A percentile compares a stretch with the other conserved stretches of the same genome.
These are phyloP conservation scores for Teratosphaeria pseudoeucalypti DNA, from an alignment of 2,329 filamentous ascomycete genomes.

Conservation along the genomic window DNA sequence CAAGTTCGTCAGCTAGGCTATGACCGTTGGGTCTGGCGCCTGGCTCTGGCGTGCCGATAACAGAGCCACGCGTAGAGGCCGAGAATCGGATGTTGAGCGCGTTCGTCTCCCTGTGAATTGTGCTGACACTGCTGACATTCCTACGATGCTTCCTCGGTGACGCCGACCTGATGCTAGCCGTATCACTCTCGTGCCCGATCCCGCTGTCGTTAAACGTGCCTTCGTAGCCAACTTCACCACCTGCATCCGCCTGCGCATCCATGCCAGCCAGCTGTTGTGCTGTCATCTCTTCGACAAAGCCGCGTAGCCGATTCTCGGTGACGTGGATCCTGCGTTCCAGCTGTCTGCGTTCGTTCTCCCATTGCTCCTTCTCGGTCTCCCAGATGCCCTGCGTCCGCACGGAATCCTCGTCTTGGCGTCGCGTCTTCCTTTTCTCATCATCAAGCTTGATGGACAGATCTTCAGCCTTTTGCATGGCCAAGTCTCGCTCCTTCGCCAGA, in stretches of 20 bases:
- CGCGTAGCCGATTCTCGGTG: conserved; percentile 76
- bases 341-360: conserved; percentile 73
- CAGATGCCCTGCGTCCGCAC: conserved; percentile 69
- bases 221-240: conserved; percentile 40
- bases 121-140: conserved; percentile 26
- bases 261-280: conserved; percentile 47
- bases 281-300: conserved; percentile 77
- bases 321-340: conserved; percentile 79
- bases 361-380: conserved; percentile 72
- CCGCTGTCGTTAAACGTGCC: conserved; percentile 51
- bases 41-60: conserved; percentile 28
- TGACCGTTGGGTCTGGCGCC: conserved; percentile 56
- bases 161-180: conserved; percentile 53
- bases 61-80: conserved; percentile 11
- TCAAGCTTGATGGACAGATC: conserved; percentile 75
- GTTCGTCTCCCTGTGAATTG: conserved; percentile 3
- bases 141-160: conserved; percentile 19
- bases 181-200: conserved; percentile 50
- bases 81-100: conserved; percentile 12
- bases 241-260: conserved; percentile 19
- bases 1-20: conserved; percentile 83
- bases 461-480: conserved; percentile 55
- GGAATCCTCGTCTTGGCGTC: conserved; percentile 72
- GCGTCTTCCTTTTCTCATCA: conserved; percentile 62
- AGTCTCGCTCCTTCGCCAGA: conserved; percentile 74